These are phyloP conservation scores for Diospyros lotus DNA, from an alignment of 148 eudicot species.

Conservation along the genomic window DNA sequence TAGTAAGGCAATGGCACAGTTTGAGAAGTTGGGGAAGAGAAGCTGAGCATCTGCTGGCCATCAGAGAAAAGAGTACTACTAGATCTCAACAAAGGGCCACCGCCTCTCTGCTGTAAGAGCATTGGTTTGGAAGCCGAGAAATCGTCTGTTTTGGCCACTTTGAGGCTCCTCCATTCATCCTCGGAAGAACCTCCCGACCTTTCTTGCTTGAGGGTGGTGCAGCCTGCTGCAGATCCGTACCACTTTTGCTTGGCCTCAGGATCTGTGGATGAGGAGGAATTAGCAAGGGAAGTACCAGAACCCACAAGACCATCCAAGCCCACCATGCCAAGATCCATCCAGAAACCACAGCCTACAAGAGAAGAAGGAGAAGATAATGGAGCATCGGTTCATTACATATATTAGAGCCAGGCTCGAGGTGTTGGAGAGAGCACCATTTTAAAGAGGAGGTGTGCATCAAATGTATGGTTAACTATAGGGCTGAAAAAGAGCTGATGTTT, in stretches of 20 bases:
- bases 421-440: slow-evolving; percentile 15
- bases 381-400: slow-evolving; percentile 2
- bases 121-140: slow-evolving; percentile 16
- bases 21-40: slow-evolving; percentile 38
- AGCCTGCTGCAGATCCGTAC: slow-evolving; percentile 28
- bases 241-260: slow-evolving; percentile 28
- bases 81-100: slow-evolving; percentile 22
- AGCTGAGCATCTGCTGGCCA: slow-evolving; percentile 39
- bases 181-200: slow-evolving; percentile 16
- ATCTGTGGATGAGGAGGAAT: slow-evolving; percentile 10
- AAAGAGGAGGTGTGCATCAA: not conserved
- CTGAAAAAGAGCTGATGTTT: slow-evolving; percentile 4
- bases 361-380: not conserved
- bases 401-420: not conserved
- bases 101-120: slow-evolving; percentile 5
- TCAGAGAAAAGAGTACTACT: slow-evolving; percentile 16
- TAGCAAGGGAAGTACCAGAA: not conserved
- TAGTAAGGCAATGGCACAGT: slow-evolving; percentile 17
- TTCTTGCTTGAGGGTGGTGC: slow-evolving; percentile 20
- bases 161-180: slow-evolving; percentile 25
- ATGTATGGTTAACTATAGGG: not conserved
- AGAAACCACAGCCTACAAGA: not conserved
- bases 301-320: slow-evolving; percentile 13
- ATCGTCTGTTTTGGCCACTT: slow-evolving; percentile 24
- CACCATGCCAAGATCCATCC: slow-evolving; percentile 37